These are phyloP conservation scores for Lasiodiplodia citricola DNA, from an alignment of 2,329 filamentous ascomycete species.

Conservation along the genomic window DNA sequence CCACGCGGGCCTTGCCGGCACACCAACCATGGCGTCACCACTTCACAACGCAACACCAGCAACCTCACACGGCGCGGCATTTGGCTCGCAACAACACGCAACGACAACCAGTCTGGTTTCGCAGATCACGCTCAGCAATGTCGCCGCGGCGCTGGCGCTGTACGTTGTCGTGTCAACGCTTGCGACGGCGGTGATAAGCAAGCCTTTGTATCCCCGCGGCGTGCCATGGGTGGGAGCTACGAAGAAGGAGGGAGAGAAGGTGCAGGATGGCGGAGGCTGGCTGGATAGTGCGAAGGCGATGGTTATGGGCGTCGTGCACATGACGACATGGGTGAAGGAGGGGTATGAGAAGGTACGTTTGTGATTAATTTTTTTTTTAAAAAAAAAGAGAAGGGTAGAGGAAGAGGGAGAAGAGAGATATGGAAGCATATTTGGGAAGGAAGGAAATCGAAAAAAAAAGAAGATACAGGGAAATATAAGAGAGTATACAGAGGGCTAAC, in stretches of 20 bases:
- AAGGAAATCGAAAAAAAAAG: neutral
- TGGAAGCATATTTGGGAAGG: too few species aligned
- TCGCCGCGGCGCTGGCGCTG: neutral
- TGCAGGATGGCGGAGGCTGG: neutral
- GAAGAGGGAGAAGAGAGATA: neutral
- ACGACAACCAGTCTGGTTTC: neutral
- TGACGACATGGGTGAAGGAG: constrained; percentile 2
- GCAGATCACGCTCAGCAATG: neutral
- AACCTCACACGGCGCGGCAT: neutral
- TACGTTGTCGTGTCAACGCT: neutral
- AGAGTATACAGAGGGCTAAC: neutral
- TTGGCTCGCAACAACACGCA: neutral
- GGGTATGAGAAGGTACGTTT: constrained; percentile 14
- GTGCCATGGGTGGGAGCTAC: constrained; percentile 8
- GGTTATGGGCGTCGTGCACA: neutral
- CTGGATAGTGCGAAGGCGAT: neutral
- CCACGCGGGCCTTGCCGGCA: neutral
- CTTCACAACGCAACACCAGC: neutral
- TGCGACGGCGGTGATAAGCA: neutral
- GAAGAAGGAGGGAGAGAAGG: neutral
- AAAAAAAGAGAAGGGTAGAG: neutral
- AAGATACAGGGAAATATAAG: neutral
- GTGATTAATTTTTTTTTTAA: neutral
- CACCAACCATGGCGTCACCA: neutral
- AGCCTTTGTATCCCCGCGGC: neutral